Percentiles rank a stretch among this genome's conserved stretches.
phyloP scores from a whole-genome alignment of 345 rosid species.

The Lagerstroemia speciosa region DNA sequence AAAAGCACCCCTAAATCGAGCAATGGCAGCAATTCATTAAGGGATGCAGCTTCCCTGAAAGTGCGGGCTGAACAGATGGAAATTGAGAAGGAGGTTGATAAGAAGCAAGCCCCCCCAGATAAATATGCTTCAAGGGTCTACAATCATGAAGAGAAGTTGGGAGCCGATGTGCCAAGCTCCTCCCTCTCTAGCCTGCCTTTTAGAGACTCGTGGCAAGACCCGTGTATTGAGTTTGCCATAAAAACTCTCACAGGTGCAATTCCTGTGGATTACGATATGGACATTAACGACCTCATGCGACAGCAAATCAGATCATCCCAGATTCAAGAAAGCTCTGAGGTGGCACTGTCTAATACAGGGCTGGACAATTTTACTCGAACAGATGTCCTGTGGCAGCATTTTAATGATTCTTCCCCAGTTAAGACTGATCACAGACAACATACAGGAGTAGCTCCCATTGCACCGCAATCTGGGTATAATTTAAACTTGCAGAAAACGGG shows the following conservation, averaged over 20 bases:
- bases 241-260: conserved; percentile 77
- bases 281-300: conserved; percentile 23
- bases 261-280: conserved; percentile 43
- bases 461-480: conserved; percentile 9
- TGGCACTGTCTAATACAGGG: conserved; percentile 21
- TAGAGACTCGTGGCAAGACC: conserved; percentile 66
- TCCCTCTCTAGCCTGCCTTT: conserved; percentile 24
- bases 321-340: conserved; percentile 25
- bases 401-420: conserved; percentile 13
- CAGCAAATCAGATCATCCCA: conserved; percentile 29
- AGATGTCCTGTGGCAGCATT: conserved; percentile 31
- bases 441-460: conserved; percentile 14
- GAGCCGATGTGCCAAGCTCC: conserved; percentile 20
- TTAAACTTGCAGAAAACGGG: conserved; percentile 16
- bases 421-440: conserved; percentile 20
- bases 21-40: conserved; percentile 11
- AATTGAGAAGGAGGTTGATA: conserved; percentile 4
- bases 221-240: conserved; percentile 90
- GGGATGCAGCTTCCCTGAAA: conserved; percentile 12
- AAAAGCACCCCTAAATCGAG: conserved; percentile 24
- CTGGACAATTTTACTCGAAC: conserved; percentile 30
- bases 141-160: conserved; percentile 13
- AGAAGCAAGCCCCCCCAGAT: conserved; percentile 12
- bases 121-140: neutral
- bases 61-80: conserved; percentile 13